Conservation (phyloP, 2,329 filamentous ascomycete genomes). For the Paraphaeosphaeria minitans region DNA sequence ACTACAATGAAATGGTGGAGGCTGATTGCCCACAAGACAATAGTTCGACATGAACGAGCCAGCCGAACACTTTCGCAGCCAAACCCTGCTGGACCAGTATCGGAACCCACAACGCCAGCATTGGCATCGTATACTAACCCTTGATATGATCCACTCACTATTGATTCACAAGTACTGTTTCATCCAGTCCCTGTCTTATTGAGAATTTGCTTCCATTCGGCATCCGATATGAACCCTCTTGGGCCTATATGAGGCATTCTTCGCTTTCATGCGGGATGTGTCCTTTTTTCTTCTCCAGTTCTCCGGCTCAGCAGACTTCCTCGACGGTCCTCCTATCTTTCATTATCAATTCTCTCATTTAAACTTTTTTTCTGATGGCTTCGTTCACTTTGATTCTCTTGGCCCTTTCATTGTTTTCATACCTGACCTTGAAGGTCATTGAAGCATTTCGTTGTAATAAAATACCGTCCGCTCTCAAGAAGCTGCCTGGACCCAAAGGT, state of each 20-base stretch:
- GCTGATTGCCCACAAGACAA: no score
- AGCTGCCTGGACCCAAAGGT: slow-evolving; percentile 50
- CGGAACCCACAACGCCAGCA: background rate
- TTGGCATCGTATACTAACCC: background rate
- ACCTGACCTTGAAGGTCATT: slow-evolving; percentile 38
- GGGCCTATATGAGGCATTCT: background rate
- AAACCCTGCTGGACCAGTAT: background rate
- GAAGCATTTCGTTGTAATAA: slow-evolving; percentile 31
- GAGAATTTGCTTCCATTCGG: background rate
- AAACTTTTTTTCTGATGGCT: slow-evolving; percentile 33
- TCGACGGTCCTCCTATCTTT: slow-evolving; percentile 8
- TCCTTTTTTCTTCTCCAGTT: slow-evolving; percentile 17
- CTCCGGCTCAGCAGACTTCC: slow-evolving; percentile 1
- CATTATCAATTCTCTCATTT: slow-evolving; percentile 3
- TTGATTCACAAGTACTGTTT: slow-evolving; percentile 2
- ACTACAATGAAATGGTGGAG: background rate
- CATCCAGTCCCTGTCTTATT: background rate
- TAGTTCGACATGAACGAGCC: background rate
- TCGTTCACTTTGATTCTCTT: slow-evolving; percentile 34
- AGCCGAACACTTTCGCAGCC: background rate
- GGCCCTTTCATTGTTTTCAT: slow-evolving; percentile 28
- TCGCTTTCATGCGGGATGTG: slow-evolving; percentile 2
- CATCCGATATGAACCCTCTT: background rate
- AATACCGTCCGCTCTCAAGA: slow-evolving; percentile 43
- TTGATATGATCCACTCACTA: background rate